These are phyloP conservation scores for Bidens hawaiensis DNA, from an alignment of 140 eudicot genomes.

Conservation along the genomic window DNA sequence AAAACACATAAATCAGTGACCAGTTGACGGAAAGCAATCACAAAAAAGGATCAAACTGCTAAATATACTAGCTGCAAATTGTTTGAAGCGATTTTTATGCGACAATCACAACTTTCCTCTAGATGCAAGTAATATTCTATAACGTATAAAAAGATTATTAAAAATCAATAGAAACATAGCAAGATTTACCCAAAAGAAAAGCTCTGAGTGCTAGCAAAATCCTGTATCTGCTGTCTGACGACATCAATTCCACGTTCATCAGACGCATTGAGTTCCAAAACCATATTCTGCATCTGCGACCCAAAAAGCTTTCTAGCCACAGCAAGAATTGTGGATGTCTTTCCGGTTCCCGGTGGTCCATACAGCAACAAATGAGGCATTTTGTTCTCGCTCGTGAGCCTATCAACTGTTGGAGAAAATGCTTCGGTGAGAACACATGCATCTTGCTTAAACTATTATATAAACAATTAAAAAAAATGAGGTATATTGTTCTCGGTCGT, in stretches of 20 bases:
- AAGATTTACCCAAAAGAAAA: conserved; percentile 75
- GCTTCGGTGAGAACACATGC: conserved; percentile 8
- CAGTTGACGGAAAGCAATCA: not conserved
- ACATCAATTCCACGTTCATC: conserved; percentile 99
- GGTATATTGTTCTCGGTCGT: no score
- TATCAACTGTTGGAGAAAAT: conserved; percentile 70
- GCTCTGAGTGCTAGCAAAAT: conserved; percentile 97
- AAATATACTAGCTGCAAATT: not conserved
- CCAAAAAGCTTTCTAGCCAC: conserved; percentile 89
- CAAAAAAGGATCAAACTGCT: not conserved
- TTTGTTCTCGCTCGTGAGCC: conserved; percentile 87
- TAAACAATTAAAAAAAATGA: not conserved
- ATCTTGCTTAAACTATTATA: not conserved
- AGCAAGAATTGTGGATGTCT: conserved; percentile 92
- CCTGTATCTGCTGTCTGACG: conserved; percentile 98
- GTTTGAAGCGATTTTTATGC: not conserved
- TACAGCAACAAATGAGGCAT: conserved; percentile 91
- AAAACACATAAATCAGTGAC: conserved; percentile 1
- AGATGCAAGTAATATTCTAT: conserved; percentile 4
- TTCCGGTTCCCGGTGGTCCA: conserved; percentile 99
- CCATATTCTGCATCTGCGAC: conserved; percentile 78
- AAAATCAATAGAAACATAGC: not conserved
- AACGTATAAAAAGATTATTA: not conserved
- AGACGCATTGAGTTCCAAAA: conserved; percentile 91
- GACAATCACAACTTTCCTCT: not conserved